phyloP scores from a whole-genome alignment of 1,284 basidiomycete species.

The Rhizoctonia solani region DNA sequence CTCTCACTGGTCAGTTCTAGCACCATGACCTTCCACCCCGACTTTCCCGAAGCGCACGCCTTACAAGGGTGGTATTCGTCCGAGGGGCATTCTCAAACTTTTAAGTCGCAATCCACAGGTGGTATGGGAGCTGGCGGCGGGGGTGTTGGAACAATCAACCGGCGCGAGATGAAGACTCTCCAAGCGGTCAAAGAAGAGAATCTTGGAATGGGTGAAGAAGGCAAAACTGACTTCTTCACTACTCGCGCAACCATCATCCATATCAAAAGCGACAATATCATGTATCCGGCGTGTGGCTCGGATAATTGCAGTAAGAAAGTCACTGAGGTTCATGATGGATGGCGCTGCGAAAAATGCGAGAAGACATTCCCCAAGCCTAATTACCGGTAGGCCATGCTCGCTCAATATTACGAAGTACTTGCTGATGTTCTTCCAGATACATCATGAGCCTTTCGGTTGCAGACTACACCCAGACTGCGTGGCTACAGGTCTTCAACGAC shows the following conservation, averaged over 20 bases:
- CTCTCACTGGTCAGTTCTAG: slow-evolving; percentile 73
- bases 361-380: slow-evolving; percentile 73
- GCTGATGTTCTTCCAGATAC: slow-evolving; percentile 60
- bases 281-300: slow-evolving; percentile 88
- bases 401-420: background rate
- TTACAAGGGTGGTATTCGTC: slow-evolving; percentile 83
- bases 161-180: slow-evolving; percentile 73
- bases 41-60: slow-evolving; percentile 82
- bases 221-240: slow-evolving; percentile 73
- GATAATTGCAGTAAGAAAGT: slow-evolving; percentile 93
- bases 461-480: slow-evolving; percentile 87
- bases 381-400: slow-evolving; percentile 64
- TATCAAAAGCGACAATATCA: slow-evolving; percentile 84
- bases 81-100: slow-evolving; percentile 62
- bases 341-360: slow-evolving; percentile 96
- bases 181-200: slow-evolving; percentile 82
- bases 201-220: slow-evolving; percentile 76
- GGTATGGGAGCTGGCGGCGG: slow-evolving; percentile 49
- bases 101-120: slow-evolving; percentile 69
- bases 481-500: slow-evolving; percentile 97
- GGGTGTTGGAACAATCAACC: slow-evolving; percentile 57
- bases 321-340: slow-evolving; percentile 65
- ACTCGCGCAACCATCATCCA: slow-evolving; percentile 85
- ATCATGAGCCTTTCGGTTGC: slow-evolving; percentile 87
- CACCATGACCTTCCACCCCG: slow-evolving; percentile 84